Conservation (phyloP, 106 monocot genomes). For the Vanilla planifolia region DNA sequence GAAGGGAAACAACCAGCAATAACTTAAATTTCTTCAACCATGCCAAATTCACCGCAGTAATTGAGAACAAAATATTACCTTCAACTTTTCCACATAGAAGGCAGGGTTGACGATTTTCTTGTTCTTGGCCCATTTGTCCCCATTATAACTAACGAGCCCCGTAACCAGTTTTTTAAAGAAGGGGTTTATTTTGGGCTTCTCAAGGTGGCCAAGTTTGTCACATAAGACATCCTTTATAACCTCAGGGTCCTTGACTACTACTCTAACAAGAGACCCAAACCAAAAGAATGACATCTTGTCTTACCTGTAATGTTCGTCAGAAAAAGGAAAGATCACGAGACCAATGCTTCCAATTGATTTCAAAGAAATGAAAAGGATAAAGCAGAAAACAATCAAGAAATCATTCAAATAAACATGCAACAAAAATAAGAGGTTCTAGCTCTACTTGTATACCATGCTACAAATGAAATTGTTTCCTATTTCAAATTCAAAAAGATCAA, state of each 20-base stretch:
- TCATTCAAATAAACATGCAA: no score
- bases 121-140: constrained; percentile 78
- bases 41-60: neutral
- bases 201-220: constrained; percentile 58
- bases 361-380: no score
- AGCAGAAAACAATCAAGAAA: no score
- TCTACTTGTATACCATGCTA: no score
- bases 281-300: constrained; percentile 39
- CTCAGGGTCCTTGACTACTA: constrained; percentile 56
- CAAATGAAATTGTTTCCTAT: no score
- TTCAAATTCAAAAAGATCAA: no score
- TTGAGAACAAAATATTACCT: constrained; percentile 29
- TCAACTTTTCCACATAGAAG: constrained; percentile 71
- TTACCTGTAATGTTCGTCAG: constrained; percentile 54
- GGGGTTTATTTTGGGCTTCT: constrained; percentile 18
- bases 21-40: neutral
- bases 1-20: neutral
- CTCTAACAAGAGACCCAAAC: constrained; percentile 50
- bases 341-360: no score
- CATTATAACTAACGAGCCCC: constrained; percentile 48
- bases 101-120: constrained; percentile 75
- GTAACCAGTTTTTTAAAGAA: constrained; percentile 5
- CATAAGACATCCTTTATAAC: constrained; percentile 46
- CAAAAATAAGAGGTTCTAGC: no score
- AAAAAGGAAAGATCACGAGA: no score